Evolutionary conservation across 371 early-diverging fungal species (phyloP).

Genomic region (Parasitella parasitica): DNA sequence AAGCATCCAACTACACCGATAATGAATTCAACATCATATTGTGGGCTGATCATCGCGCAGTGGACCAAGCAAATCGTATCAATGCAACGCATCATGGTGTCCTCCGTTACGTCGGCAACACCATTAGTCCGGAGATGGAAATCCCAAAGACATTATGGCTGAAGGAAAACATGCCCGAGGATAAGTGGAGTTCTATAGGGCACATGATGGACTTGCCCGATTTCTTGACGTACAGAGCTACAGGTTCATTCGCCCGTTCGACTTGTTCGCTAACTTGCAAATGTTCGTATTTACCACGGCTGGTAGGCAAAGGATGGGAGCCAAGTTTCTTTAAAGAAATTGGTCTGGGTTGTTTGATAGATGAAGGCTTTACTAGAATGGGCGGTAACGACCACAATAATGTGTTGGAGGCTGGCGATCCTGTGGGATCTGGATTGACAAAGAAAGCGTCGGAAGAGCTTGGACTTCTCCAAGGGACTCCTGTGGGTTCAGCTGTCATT

Average conservation of each 20-base stretch:
- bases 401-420: conserved; percentile 55
- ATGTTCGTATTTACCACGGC: conserved; percentile 60
- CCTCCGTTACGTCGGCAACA: conserved; percentile 64
- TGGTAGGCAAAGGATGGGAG: conserved; percentile 58
- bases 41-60: conserved; percentile 80
- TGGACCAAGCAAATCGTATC: conserved; percentile 64
- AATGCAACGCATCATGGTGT: conserved; percentile 60
- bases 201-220: conserved; percentile 77
- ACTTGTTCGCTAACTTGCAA: conserved; percentile 73
- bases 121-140: conserved; percentile 75
- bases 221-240: conserved; percentile 67
- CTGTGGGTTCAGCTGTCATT: conserved; percentile 71
- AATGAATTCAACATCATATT: conserved; percentile 62
- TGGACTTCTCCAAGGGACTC: conserved; percentile 52
- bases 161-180: conserved; percentile 51
- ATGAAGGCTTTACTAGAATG: conserved; percentile 44
- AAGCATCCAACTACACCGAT: conserved; percentile 36
- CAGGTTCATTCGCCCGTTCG: conserved; percentile 54
- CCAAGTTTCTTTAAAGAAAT: conserved; percentile 55
- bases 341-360: conserved; percentile 54
- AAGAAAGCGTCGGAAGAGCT: conserved; percentile 53
- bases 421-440: conserved; percentile 55
- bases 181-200: conserved; percentile 51
- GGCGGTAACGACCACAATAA: conserved; percentile 49
- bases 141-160: conserved; percentile 76